Percentiles rank a stretch among this genome's conserved stretches.
Conservation (phyloP, 805 yeast genomes). For the Wickerhamiella hasegawae region DNA sequence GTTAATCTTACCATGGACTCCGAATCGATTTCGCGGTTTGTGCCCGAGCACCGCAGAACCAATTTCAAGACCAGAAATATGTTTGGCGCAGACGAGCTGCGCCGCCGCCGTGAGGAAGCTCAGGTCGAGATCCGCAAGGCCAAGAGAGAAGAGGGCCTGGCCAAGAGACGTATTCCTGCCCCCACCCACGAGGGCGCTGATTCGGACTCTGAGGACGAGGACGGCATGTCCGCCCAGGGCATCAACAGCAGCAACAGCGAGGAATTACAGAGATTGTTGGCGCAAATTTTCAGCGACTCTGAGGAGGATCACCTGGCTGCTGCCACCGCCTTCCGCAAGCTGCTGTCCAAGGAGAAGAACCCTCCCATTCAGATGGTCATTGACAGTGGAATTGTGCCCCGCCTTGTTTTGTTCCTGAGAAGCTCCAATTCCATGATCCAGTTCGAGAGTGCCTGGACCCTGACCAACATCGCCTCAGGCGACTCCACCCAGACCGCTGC, state of each 20-base stretch:
- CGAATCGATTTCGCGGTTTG: slow-evolving; percentile 64
- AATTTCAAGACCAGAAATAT: slow-evolving; percentile 89
- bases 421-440: slow-evolving; percentile 70
- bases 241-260: slow-evolving; percentile 14
- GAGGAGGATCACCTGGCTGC: slow-evolving; percentile 73
- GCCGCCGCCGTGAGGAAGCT: slow-evolving; percentile 95
- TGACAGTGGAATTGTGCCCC: slow-evolving; percentile 85
- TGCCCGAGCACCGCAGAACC: slow-evolving; percentile 95
- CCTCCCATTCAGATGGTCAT: slow-evolving; percentile 94
- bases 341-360: slow-evolving; percentile 80
- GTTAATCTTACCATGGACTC: slow-evolving; percentile 41
- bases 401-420: slow-evolving; percentile 67
- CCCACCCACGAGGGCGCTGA: slow-evolving; percentile 23
- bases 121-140: slow-evolving; percentile 94
- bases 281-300: slow-evolving; percentile 57
- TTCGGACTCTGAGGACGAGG: slow-evolving; percentile 34
- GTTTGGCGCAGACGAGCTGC: slow-evolving; percentile 86
- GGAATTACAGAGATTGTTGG: slow-evolving; percentile 80
- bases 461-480: slow-evolving; percentile 95
- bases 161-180: slow-evolving; percentile 69
- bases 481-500: slow-evolving; percentile 73
- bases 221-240: slow-evolving; percentile 22
- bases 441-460: slow-evolving; percentile 99
- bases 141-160: slow-evolving; percentile 84
- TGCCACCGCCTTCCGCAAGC: slow-evolving; percentile 84